phyloP scores from a whole-genome alignment of 2,329 filamentous ascomycete species.

The Ceratocystis harringtonii region DNA sequence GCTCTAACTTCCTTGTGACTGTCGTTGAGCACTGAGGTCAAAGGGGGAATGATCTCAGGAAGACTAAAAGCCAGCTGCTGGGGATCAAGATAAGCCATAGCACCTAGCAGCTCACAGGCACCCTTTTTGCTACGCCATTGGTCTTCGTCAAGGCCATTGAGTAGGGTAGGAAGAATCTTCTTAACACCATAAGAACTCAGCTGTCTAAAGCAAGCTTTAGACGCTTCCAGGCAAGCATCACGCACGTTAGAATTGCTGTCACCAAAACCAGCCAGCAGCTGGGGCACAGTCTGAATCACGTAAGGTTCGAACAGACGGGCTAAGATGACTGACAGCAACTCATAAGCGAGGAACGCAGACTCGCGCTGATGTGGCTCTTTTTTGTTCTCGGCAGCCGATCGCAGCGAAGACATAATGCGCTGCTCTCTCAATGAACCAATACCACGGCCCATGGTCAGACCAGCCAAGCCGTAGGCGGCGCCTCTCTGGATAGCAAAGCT shows the following conservation, averaged over 20 bases:
- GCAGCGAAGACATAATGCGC: slow-evolving; percentile 69
- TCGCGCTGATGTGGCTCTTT: slow-evolving; percentile 82
- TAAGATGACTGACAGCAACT: slow-evolving; percentile 73
- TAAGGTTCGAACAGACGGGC: slow-evolving; percentile 90
- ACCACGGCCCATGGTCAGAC: slow-evolving; percentile 76
- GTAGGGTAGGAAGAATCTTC: slow-evolving; percentile 76
- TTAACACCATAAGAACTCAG: slow-evolving; percentile 94
- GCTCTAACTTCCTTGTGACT: slow-evolving; percentile 92
- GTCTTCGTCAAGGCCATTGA: slow-evolving; percentile 82
- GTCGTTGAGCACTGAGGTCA: slow-evolving; percentile 88
- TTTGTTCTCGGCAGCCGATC: slow-evolving; percentile 80
- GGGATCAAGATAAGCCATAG: slow-evolving; percentile 96
- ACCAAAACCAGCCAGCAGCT: slow-evolving; percentile 77
- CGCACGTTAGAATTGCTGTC: slow-evolving; percentile 79
- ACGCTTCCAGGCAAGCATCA: slow-evolving; percentile 80
- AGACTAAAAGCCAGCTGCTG: slow-evolving; percentile 84
- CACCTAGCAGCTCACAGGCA: slow-evolving; percentile 87
- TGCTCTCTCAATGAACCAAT: slow-evolving; percentile 69
- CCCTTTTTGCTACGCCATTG: slow-evolving; percentile 99
- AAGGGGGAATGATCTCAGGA: slow-evolving; percentile 89
- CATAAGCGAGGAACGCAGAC: slow-evolving; percentile 77
- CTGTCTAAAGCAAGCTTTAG: slow-evolving; percentile 85
- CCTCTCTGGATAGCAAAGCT: slow-evolving; percentile 87
- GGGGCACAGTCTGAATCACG: slow-evolving; percentile 85
- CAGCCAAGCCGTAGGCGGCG: slow-evolving; percentile 86